A percentile compares a stretch with the other conserved stretches of the same genome.
Conservation (phyloP, 371 early-diverging fungal genomes). For the Capillidium rhysosporum region DNA sequence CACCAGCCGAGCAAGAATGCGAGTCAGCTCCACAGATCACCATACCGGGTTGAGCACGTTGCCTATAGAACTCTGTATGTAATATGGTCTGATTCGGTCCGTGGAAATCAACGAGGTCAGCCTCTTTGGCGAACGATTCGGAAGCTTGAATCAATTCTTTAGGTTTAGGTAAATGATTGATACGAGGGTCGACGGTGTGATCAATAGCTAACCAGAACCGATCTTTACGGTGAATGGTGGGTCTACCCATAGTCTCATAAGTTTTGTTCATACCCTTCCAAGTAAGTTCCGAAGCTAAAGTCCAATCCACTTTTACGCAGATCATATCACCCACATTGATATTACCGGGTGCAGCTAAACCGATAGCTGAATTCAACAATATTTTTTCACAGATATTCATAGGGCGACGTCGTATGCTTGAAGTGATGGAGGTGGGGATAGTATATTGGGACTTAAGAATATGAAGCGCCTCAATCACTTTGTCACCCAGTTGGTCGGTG, state of each 20-base stretch:
- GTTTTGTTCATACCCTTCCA: slow-evolving; percentile 78
- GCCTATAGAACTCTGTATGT: slow-evolving; percentile 61
- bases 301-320: slow-evolving; percentile 62
- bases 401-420: slow-evolving; percentile 28
- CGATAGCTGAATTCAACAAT: slow-evolving; percentile 44
- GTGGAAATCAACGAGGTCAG: slow-evolving; percentile 41
- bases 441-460: slow-evolving; percentile 19
- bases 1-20: slow-evolving; percentile 60
- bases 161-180: slow-evolving; percentile 46
- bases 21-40: slow-evolving; percentile 63
- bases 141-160: slow-evolving; percentile 37
- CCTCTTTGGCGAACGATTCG: slow-evolving; percentile 46
- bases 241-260: slow-evolving; percentile 48
- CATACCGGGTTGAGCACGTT: slow-evolving; percentile 62
- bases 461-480: slow-evolving; percentile 52
- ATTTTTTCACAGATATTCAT: slow-evolving; percentile 61
- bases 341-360: slow-evolving; percentile 30
- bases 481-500: slow-evolving; percentile 75
- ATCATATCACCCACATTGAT: slow-evolving; percentile 58
- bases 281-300: slow-evolving; percentile 53
- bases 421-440: slow-evolving; percentile 11
- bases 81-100: slow-evolving; percentile 56
- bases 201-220: slow-evolving; percentile 67
- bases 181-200: slow-evolving; percentile 56
- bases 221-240: slow-evolving; percentile 47